Conservation (phyloP, 768 basidiomycete species). For the Podaxis sp. region DNA sequence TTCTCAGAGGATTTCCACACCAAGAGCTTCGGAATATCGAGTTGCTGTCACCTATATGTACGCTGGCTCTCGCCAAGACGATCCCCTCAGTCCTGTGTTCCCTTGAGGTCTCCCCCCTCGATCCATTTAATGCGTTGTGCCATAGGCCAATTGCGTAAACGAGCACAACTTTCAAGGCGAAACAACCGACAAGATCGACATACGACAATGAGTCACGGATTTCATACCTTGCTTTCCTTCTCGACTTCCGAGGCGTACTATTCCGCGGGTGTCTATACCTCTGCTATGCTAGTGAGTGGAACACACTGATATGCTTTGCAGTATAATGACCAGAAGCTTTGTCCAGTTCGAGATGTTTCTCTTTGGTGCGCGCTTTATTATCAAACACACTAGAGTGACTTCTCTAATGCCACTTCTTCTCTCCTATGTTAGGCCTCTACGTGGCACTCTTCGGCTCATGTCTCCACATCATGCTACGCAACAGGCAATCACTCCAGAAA, state of each 20-base stretch:
- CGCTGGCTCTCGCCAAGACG: neutral
- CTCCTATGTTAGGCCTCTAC: constrained; percentile 1
- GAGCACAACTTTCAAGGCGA: neutral
- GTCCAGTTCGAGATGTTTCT: constrained; percentile 10
- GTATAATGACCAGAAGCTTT: neutral
- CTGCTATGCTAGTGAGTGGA: constrained; percentile 3
- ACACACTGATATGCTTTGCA: neutral
- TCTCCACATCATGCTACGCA: constrained; percentile 17
- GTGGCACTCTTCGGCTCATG: constrained; percentile 10
- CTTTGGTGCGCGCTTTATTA: neutral
- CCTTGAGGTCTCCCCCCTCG: neutral
- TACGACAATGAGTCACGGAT: neutral
- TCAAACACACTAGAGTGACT: neutral
- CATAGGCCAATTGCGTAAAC: neutral
- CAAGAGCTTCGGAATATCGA: neutral
- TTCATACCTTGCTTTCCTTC: constrained; percentile 2
- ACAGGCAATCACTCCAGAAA: constrained; percentile 20
- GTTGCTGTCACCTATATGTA: neutral
- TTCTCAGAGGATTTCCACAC: constrained; percentile 10
- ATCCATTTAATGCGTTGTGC: neutral
- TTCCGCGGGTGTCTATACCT: constrained; percentile 2
- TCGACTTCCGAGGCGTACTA: constrained; percentile 9
- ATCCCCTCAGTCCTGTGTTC: neutral
- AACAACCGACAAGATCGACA: neutral
- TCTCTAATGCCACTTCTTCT: neutral